Base-by-base conservation (phyloP, 306 rosid genomes). In the Trifolium pratense region DNA sequence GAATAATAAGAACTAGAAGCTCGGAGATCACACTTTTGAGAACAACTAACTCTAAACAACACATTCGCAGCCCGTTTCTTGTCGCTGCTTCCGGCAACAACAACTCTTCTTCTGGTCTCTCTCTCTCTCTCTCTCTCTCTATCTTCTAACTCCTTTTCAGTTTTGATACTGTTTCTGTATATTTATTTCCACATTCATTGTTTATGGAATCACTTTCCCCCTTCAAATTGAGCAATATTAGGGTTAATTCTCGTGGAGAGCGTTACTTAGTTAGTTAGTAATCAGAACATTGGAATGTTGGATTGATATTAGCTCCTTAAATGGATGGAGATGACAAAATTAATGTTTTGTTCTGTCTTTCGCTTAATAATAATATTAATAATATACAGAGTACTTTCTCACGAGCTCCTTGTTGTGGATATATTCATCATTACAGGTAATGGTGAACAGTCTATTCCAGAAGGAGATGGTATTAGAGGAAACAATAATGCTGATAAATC, bases 361-460 rank as follows among this genome's bases (percentile, higher is more conserved):
- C 49, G 45, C 68, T 65, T 31, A 11, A 56, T 63, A 13, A 37
- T 20, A n/a, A 56, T 69, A 14, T 29, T 20, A n/a, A 66, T 51
- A 18, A n/a, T n/a, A n/a, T n/a, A n/a, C n/a, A n/a, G n/a, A n/a
- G n/a, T 55, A 12, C 37, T 49, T 58, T 66, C 56, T 67, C 11
- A 25, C 13, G 20, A 36, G 52, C 64, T 75, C 37, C 23, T 31
- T 53, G 20, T 60, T n/a, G 18, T 73, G 34, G 40, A 72, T 73
- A 46, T 68, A 49, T 80, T 77, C 49, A 48, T 77, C 52, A 53
- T 81, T 83, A 46, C 81, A 94, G 99, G 87, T 78, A 87, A 87
- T 77, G 96, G 83, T 59, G 97, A 91, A 75, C 86, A 29, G n/a
- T 84, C 88, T 76, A 36, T 75, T 78, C 92, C 96, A 53, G 95